These are phyloP conservation scores for Epichloe amarillans DNA, from an alignment of 2,329 filamentous ascomycete species.

Conservation along the genomic window DNA sequence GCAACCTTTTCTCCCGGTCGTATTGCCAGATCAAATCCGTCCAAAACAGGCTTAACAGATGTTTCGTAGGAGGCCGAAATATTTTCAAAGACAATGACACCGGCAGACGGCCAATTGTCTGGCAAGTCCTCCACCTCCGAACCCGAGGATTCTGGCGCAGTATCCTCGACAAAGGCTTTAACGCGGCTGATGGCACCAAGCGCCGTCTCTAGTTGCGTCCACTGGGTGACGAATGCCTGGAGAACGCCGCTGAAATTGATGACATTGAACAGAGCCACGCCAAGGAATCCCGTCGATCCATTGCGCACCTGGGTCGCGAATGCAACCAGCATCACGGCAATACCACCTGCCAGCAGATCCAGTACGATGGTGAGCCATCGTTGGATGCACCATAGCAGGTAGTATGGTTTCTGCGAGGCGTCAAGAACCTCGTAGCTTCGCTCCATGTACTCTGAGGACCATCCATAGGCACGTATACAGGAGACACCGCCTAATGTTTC, in stretches of 20 bases:
- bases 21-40: constrained; percentile 18
- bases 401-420: constrained; percentile 16
- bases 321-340: constrained; percentile 31
- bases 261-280: constrained; percentile 16
- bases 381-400: constrained; percentile 34
- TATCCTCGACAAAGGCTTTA: constrained; percentile 13
- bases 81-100: constrained; percentile 13
- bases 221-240: constrained; percentile 21
- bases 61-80: constrained; percentile 18
- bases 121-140: constrained; percentile 9
- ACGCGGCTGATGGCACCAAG: constrained; percentile 16
- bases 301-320: constrained; percentile 25
- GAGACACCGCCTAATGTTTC: constrained; percentile 14
- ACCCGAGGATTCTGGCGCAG: constrained; percentile 11
- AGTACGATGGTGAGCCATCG: constrained; percentile 35
- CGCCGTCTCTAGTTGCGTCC: constrained; percentile 17
- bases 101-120: constrained; percentile 14
- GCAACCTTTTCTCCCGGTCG: constrained; percentile 23
- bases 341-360: constrained; percentile 29
- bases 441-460: constrained; percentile 11
- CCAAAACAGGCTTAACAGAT: constrained; percentile 13
- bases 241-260: constrained; percentile 17
- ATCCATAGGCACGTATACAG: constrained; percentile 23
- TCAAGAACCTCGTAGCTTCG: constrained; percentile 19
- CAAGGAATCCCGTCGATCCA: constrained; percentile 15